Base-by-base conservation (phyloP, 805 yeast species). In the Wickerhamomyces chambardii region DNA sequence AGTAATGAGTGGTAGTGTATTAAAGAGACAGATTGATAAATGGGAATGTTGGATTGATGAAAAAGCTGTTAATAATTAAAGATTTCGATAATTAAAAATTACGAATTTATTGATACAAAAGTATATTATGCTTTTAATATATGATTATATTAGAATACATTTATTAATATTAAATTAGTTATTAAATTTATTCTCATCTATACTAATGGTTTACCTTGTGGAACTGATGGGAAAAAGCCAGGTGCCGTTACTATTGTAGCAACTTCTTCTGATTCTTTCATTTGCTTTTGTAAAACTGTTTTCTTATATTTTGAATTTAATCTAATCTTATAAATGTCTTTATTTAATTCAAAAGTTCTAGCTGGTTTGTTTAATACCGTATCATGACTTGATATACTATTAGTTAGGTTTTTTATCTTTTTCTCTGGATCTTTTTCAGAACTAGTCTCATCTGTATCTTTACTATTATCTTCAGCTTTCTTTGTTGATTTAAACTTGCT, bases 31-130 rank as follows among this genome's bases (percentile, higher is more conserved):
- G 24, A 58, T 71, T 27, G 69, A 61, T 5, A 59, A 60, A 15
- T 83, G 95, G 86, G 73, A 70, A 43, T 68, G 77, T 43, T 89
- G 95, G 95, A 64, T 89, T 25, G 80, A 76, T 43, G 89, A 80
- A 52, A 68, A 73, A 45, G 80, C 79, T 12, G 82, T 78, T 19
- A 83, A 83, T 42, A 64, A 30, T 32, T 42, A 36, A 36, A n/a
- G n/a, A 7, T 8, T 4, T 8, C 4, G 10, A 19, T 19, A 19
- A 8, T 10, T 19, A 19, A 2, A n/a, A n/a, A n/a, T n/a, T n/a
- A n/a, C n/a, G n/a, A n/a, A n/a, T n/a, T n/a, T n/a, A n/a, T n/a
- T n/a, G n/a, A n/a, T n/a, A n/a, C n/a, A n/a, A n/a, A n/a, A n/a
- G n/a, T n/a, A n/a, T n/a, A n/a, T n/a, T n/a, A n/a, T n/a, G n/a